Percentiles rank a stretch among this genome's conserved stretches.
Evolutionary conservation across 2,329 filamentous ascomycete species (phyloP).

Genomic region (Hypomyces rosellus): DNA sequence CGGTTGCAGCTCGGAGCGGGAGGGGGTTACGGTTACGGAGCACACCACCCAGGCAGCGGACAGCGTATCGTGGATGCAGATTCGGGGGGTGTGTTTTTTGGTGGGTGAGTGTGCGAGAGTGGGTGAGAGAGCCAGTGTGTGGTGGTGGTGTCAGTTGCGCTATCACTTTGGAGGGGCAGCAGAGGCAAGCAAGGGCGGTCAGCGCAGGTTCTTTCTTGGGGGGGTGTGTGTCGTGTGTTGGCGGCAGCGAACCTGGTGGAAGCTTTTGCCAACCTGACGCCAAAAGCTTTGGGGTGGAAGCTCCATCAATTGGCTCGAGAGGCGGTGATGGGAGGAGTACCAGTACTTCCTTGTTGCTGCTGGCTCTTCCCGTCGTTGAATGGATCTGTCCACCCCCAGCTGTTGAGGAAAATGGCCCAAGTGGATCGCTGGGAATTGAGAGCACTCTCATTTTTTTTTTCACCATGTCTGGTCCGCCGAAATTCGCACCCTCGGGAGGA

Average conservation of each 20-base stretch:
- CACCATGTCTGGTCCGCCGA: neutral
- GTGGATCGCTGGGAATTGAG: conserved; percentile 6
- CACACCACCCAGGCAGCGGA: neutral
- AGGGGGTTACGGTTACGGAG: conserved; percentile 8
- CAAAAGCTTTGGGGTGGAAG: conserved; percentile 6
- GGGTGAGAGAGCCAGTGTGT: too few species aligned
- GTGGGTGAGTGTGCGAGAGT: neutral
- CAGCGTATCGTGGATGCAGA: neutral
- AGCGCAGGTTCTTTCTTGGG: neutral
- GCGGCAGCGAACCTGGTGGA: conserved; percentile 2
- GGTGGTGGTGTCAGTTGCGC: too few species aligned
- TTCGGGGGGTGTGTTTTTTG: conserved; percentile 3
- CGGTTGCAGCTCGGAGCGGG: conserved; percentile 9
- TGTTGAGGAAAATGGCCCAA: conserved; percentile 9
- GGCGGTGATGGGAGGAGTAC: conserved; percentile 3
- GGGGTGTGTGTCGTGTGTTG: neutral
- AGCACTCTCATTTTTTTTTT: neutral
- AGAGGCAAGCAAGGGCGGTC: too few species aligned
- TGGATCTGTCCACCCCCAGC: conserved; percentile 4
- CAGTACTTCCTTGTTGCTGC: conserved; percentile 1
- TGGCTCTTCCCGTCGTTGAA: too few species aligned
- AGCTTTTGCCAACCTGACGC: neutral
- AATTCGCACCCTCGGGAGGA: neutral
- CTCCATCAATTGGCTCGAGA: neutral
- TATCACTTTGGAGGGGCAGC: too few species aligned